These are phyloP conservation scores for Eimeria sp. DNA, from an alignment of 169 alveolate genomes.

Conservation along the genomic window DNA sequence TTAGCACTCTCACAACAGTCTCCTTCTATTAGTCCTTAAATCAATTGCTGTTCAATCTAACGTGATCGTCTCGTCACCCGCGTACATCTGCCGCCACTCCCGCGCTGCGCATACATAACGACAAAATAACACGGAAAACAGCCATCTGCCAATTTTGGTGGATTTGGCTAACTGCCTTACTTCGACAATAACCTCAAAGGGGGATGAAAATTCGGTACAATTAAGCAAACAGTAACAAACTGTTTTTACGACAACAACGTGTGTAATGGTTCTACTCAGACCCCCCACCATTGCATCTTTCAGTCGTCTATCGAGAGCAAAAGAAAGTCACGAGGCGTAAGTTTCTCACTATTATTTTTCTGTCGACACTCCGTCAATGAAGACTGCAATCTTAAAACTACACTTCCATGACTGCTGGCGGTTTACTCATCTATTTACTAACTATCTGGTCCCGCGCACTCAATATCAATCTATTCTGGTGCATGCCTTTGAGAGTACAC, in stretches of 20 bases:
- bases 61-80: constrained; percentile 64
- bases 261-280: too few species aligned
- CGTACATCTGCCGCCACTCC: constrained; percentile 82
- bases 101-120: constrained; percentile 61
- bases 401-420: neutral
- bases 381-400: neutral
- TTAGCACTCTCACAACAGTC: neutral
- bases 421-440: neutral
- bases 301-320: neutral
- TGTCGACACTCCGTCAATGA: neutral
- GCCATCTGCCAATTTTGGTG: neutral
- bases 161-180: neutral
- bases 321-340: neutral
- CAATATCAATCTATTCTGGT: neutral
- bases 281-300: too few species aligned
- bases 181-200: too few species aligned
- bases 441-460: neutral
- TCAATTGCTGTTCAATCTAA: neutral
- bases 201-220: too few species aligned
- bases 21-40: neutral
- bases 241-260: too few species aligned
- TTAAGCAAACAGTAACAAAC: too few species aligned
- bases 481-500: neutral
- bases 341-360: neutral
- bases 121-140: neutral